These are phyloP conservation scores for Colletotrichum sp. DNA, from an alignment of 2,329 filamentous ascomycete species.

Conservation along the genomic window DNA sequence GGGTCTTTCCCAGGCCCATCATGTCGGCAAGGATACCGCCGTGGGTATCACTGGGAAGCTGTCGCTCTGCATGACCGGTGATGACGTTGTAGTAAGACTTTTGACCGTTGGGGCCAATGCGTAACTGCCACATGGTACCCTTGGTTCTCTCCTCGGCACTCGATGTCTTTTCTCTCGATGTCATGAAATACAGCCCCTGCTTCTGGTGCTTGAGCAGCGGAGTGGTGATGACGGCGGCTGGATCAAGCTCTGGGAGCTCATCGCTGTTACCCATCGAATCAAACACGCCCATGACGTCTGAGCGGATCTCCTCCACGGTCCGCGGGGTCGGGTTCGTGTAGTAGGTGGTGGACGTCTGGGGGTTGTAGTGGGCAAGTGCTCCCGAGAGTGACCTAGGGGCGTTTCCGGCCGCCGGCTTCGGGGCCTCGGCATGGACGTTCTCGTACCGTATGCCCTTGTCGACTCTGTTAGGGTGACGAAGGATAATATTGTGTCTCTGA, in stretches of 20 bases:
- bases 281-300: constrained; percentile 86
- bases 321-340: constrained; percentile 47
- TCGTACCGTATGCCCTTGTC: constrained; percentile 73
- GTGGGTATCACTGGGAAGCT: constrained; percentile 68
- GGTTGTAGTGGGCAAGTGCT: constrained; percentile 13
- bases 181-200: constrained; percentile 89
- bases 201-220: constrained; percentile 84
- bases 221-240: constrained; percentile 66
- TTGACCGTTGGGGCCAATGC: constrained; percentile 53
- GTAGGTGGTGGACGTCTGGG: constrained; percentile 12
- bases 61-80: constrained; percentile 69
- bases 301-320: constrained; percentile 85
- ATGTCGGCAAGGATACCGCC: constrained; percentile 83
- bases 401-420: constrained; percentile 41
- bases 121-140: constrained; percentile 79
- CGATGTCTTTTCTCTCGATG: constrained; percentile 69
- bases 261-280: constrained; percentile 81
- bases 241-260: constrained; percentile 75
- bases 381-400: constrained; percentile 28
- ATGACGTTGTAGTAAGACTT: constrained; percentile 83
- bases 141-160: constrained; percentile 64
- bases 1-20: constrained; percentile 88
- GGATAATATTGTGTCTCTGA: constrained; percentile 67
- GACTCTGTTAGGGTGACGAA: constrained; percentile 56
- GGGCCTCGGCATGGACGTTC: constrained; percentile 72